phyloP scores from a whole-genome alignment of 106 monocot genomes.

The Phalaenopsis aphrodite region DNA sequence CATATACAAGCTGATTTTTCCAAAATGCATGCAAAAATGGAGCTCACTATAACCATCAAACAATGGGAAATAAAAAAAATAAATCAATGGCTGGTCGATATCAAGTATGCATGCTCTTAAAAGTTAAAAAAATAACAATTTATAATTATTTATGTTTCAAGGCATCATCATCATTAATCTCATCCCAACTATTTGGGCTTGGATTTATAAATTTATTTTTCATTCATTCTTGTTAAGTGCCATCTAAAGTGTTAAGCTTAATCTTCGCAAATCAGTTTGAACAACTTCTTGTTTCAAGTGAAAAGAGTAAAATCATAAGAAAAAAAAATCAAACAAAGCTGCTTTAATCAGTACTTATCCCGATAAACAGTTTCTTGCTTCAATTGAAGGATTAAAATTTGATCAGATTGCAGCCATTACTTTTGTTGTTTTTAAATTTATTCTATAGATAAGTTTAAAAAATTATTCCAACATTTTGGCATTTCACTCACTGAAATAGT shows the following conservation, averaged over 20 bases:
- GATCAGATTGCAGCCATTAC: not conserved
- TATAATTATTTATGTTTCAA: too few species aligned
- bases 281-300: not conserved
- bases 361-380: not conserved
- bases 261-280: not conserved
- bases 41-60: not conserved
- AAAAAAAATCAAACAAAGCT: not conserved
- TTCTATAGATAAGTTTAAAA: not conserved
- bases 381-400: not conserved
- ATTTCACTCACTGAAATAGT: not conserved
- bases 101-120: not conserved
- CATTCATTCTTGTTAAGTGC: not conserved
- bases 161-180: too few species aligned
- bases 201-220: not conserved
- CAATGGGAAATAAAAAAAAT: not conserved
- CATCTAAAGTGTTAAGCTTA: not conserved
- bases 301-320: not conserved
- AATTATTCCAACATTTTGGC: not conserved
- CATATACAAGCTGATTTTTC: not conserved
- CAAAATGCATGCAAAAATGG: conserved; percentile 1
- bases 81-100: not conserved
- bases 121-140: not conserved
- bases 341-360: not conserved
- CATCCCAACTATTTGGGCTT: not conserved
- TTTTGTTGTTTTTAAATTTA: not conserved